Conservation (phyloP, 768 basidiomycete species). For the Leccinum obscurum region DNA sequence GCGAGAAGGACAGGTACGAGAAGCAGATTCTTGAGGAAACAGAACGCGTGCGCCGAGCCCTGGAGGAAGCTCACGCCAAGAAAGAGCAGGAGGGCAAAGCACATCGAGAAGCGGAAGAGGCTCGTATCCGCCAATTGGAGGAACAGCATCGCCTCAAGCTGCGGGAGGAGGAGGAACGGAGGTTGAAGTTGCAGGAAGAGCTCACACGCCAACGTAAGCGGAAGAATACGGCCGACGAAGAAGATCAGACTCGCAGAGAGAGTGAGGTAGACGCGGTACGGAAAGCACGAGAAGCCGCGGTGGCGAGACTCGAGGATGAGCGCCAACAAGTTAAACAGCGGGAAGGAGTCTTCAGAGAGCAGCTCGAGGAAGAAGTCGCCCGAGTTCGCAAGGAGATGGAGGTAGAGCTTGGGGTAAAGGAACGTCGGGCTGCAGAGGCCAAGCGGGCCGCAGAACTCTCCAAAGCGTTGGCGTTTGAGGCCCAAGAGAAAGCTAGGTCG, state of each 20-base stretch:
- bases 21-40: slow-evolving; percentile 27
- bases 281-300: slow-evolving; percentile 20
- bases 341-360: slow-evolving; percentile 26
- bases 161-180: slow-evolving; percentile 31
- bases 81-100: slow-evolving; percentile 26
- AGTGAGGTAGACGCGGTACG: slow-evolving; percentile 22
- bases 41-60: slow-evolving; percentile 23
- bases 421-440: slow-evolving; percentile 25
- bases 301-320: slow-evolving; percentile 28
- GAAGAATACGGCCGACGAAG: slow-evolving; percentile 16
- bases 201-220: slow-evolving; percentile 24
- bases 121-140: slow-evolving; percentile 25
- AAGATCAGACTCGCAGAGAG: slow-evolving; percentile 21
- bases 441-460: slow-evolving; percentile 33
- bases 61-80: slow-evolving; percentile 28
- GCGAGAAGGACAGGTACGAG: slow-evolving; percentile 28
- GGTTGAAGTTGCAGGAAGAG: slow-evolving; percentile 27
- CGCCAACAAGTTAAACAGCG: slow-evolving; percentile 23
- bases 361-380: slow-evolving; percentile 30
- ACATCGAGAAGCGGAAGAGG: slow-evolving; percentile 24
- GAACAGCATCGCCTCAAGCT: slow-evolving; percentile 30
- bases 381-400: slow-evolving; percentile 26
- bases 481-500: slow-evolving; percentile 31
- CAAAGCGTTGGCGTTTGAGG: slow-evolving; percentile 24
- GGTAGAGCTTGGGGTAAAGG: slow-evolving; percentile 21